Evolutionary conservation across 257 asterid species (phyloP).

Genomic region (Solanum arcanum): DNA sequence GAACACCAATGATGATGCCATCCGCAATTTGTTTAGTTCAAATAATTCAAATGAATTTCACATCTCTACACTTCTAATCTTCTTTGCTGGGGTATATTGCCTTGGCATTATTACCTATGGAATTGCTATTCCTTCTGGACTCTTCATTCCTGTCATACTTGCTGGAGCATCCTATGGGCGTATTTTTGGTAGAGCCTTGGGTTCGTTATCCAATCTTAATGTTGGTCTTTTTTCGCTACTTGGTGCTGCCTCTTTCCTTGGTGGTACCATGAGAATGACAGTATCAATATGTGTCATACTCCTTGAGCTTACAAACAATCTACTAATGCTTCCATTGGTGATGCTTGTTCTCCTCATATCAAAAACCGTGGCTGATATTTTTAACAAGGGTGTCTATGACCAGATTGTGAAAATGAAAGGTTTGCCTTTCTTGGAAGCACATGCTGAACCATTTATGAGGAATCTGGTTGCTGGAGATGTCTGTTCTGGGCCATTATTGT

Average conservation of each 20-base stretch:
- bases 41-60: conserved; percentile 41
- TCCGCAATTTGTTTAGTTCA: conserved; percentile 68
- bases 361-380: conserved; percentile 81
- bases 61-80: conserved; percentile 43
- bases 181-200: conserved; percentile 55
- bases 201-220: conserved; percentile 52
- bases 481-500: conserved; percentile 79
- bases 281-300: conserved; percentile 91
- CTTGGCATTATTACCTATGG: conserved; percentile 89
- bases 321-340: conserved; percentile 79
- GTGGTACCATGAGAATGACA: conserved; percentile 99
- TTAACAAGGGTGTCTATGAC: conserved; percentile 84
- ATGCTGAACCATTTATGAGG: conserved; percentile 90
- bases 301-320: conserved; percentile 75
- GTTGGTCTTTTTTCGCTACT: conserved; percentile 75
- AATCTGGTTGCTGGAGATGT: conserved; percentile 77
- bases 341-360: conserved; percentile 95
- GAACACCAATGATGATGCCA: conserved; percentile 90
- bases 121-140: conserved; percentile 94
- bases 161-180: conserved; percentile 99
- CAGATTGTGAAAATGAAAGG: conserved; percentile 94
- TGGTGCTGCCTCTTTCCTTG: conserved; percentile 97
- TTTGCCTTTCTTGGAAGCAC: conserved; percentile 87
- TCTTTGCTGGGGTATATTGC: conserved; percentile 46
- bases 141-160: conserved; percentile 93